Conservation (phyloP, 2,329 filamentous ascomycete species). For the Curvularia lunata region DNA sequence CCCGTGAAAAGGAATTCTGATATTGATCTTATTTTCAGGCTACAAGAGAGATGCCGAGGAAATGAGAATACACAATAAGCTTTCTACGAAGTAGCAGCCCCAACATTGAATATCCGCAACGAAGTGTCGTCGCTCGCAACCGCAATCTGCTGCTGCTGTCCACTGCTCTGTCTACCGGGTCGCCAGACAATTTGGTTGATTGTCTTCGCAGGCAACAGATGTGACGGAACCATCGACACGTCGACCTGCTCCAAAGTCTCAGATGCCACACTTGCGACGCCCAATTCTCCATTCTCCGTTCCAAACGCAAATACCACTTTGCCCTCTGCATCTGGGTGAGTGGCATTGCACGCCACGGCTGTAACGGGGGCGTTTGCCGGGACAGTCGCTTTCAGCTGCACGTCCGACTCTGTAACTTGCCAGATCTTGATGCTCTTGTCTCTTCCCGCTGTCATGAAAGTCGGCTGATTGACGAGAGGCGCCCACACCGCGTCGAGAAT, state of each 20-base stretch:
- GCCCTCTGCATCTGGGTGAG: neutral
- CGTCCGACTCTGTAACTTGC: slow-evolving; percentile 44
- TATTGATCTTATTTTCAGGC: neutral
- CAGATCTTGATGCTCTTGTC: slow-evolving; percentile 80
- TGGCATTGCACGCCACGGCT: slow-evolving; percentile 32
- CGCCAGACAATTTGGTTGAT: slow-evolving; percentile 47
- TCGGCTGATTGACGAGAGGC: slow-evolving; percentile 36
- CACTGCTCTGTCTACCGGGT: slow-evolving; percentile 18
- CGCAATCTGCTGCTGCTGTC: slow-evolving; percentile 41
- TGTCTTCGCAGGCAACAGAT: slow-evolving; percentile 33
- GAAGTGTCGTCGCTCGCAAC: slow-evolving; percentile 53
- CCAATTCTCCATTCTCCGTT: slow-evolving; percentile 41
- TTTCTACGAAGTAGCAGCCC: neutral
- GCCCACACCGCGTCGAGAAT: slow-evolving; percentile 89
- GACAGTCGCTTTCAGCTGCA: slow-evolving; percentile 33
- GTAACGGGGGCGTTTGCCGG: slow-evolving; percentile 38
- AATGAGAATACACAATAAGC: neutral
- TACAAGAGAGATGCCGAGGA: neutral
- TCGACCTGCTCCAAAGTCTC: slow-evolving; percentile 24
- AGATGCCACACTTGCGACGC: slow-evolving; percentile 15
- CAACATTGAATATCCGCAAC: slow-evolving; percentile 45
- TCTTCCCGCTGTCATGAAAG: slow-evolving; percentile 87
- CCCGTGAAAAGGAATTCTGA: neutral
- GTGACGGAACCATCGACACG: slow-evolving; percentile 22
- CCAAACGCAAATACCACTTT: slow-evolving; percentile 40